These are phyloP conservation scores for Penicillium sp. DNA, from an alignment of 2,329 filamentous ascomycete species.

Conservation along the genomic window DNA sequence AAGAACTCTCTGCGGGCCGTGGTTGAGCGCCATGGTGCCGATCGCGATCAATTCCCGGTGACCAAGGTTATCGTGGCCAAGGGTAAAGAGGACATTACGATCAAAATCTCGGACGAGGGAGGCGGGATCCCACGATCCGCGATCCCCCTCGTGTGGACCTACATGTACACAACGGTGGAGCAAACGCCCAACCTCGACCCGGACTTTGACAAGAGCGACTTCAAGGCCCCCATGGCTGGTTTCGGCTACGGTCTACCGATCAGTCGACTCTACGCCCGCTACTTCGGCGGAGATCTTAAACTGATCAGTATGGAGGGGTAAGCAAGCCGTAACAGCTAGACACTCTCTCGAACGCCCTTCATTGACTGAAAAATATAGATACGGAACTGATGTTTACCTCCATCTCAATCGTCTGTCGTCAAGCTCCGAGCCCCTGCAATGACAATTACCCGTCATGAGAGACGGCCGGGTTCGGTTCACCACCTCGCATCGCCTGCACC, in stretches of 20 bases:
- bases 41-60: slow-evolving; percentile 92
- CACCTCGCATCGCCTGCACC: slow-evolving; percentile 41
- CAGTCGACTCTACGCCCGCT: slow-evolving; percentile 87
- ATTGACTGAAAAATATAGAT: slow-evolving; percentile 53
- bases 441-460: slow-evolving; percentile 84
- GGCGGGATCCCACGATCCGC: slow-evolving; percentile 90
- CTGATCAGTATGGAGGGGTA: slow-evolving; percentile 99
- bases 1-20: slow-evolving; percentile 98
- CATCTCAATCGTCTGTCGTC: slow-evolving; percentile 94
- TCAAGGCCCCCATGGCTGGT: slow-evolving; percentile 98
- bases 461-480: slow-evolving; percentile 55
- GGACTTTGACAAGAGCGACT: slow-evolving; percentile 98
- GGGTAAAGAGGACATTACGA: slow-evolving; percentile 97
- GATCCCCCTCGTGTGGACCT: slow-evolving; percentile 98
- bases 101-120: slow-evolving; percentile 96
- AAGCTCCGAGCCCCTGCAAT: slow-evolving; percentile 95
- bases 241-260: slow-evolving; percentile 98
- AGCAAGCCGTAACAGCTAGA: slow-evolving; percentile 48
- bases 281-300: slow-evolving; percentile 96
- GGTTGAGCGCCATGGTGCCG: slow-evolving; percentile 89
- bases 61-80: slow-evolving; percentile 98
- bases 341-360: slow-evolving; percentile 6
- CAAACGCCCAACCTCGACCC: slow-evolving; percentile 91
- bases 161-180: slow-evolving; percentile 99
- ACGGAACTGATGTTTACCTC: slow-evolving; percentile 97